Percentiles rank a stretch among this genome's conserved stretches.
Conservation (phyloP, 2,329 filamentous ascomycete genomes). For the Fusarium fracticaudum region DNA sequence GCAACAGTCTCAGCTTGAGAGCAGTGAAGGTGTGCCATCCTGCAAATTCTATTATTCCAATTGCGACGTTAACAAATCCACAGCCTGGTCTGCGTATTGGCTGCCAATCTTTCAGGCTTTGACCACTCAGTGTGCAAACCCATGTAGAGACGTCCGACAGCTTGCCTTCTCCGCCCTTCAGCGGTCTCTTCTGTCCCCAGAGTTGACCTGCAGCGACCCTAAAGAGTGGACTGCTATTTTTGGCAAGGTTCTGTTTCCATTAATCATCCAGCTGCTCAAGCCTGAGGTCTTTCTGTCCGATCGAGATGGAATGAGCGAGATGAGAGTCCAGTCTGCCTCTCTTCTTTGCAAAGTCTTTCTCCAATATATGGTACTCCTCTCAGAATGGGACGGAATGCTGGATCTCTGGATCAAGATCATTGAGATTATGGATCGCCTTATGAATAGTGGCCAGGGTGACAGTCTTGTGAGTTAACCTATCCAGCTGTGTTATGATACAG, state of each 20-base stretch:
- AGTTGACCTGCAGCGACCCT: slow-evolving; percentile 84
- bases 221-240: slow-evolving; percentile 97
- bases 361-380: slow-evolving; percentile 87
- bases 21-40: slow-evolving; percentile 73
- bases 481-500: not conserved
- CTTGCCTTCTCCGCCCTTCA: slow-evolving; percentile 88
- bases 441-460: slow-evolving; percentile 94
- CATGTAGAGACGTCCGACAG: slow-evolving; percentile 90
- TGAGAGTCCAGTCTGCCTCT: slow-evolving; percentile 88
- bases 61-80: slow-evolving; percentile 20
- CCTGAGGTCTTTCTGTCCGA: slow-evolving; percentile 95
- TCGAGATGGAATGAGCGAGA: slow-evolving; percentile 93
- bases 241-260: slow-evolving; percentile 89
- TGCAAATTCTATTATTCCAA: not conserved
- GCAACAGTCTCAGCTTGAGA: slow-evolving; percentile 91
- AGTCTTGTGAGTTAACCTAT: slow-evolving; percentile 72
- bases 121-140: slow-evolving; percentile 91
- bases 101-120: slow-evolving; percentile 91
- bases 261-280: slow-evolving; percentile 87
- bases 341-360: slow-evolving; percentile 95
- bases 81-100: slow-evolving; percentile 98
- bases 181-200: slow-evolving; percentile 83
- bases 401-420: slow-evolving; percentile 93
- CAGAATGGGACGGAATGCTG: slow-evolving; percentile 87
- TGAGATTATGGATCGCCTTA: slow-evolving; percentile 92